Conservation (phyloP, 768 basidiomycete genomes). For the Suillus lakei region DNA sequence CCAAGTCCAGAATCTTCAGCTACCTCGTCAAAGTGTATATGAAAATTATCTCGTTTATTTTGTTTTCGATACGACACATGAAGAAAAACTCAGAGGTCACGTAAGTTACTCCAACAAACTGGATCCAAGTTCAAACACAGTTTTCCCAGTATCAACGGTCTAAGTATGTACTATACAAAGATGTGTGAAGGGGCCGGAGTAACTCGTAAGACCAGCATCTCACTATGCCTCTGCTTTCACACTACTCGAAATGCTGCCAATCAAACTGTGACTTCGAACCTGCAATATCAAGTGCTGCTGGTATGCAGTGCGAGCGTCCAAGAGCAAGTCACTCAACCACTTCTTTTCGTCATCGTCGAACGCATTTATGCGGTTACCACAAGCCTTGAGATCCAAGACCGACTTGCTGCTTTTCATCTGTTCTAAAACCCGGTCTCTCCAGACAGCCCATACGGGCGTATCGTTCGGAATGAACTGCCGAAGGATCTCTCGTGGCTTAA, state of each 20-base stretch:
- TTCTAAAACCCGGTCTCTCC: constrained; percentile 7
- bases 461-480: constrained; percentile 13
- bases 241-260: not conserved
- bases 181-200: not conserved
- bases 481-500: constrained; percentile 3
- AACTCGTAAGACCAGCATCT: not conserved
- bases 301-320: constrained; percentile 2
- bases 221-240: not conserved
- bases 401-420: not conserved
- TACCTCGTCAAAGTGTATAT: constrained; percentile 22
- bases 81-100: too few relatives aligned
- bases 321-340: not conserved
- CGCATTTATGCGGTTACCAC: not conserved
- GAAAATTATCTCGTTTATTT: too few relatives aligned
- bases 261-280: not conserved
- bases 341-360: not conserved
- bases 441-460: constrained; percentile 9
- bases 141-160: too few relatives aligned
- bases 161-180: too few relatives aligned
- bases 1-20: constrained; percentile 4
- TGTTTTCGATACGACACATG: too few relatives aligned
- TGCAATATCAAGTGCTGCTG: not conserved
- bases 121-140: too few relatives aligned
- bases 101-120: too few relatives aligned
- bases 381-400: not conserved